Conservation (phyloP, 352 stramenopile genomes). For the Phytophthora crassamura region DNA sequence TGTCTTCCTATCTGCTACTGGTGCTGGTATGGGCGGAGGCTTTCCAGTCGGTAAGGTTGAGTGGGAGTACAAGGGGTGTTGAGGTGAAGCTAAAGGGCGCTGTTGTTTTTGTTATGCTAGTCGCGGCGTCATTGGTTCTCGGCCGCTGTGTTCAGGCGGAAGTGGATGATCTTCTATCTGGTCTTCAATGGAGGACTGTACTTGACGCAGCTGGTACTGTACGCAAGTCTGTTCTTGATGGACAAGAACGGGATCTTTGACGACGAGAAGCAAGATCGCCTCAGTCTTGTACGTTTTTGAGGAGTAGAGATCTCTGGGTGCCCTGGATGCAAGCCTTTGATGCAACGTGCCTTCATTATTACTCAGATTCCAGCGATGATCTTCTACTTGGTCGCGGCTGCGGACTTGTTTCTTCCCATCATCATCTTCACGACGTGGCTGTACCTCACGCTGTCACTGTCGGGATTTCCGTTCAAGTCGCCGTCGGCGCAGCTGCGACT, state of each 20-base stretch:
- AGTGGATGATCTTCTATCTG: slow-evolving; percentile 94
- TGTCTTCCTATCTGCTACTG: slow-evolving; percentile 92
- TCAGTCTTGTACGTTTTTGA: slow-evolving; percentile 60
- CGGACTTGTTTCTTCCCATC: slow-evolving; percentile 88
- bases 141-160: slow-evolving; percentile 77
- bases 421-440: slow-evolving; percentile 91
- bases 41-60: slow-evolving; percentile 81
- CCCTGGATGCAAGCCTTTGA: too few relatives aligned
- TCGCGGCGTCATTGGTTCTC: slow-evolving; percentile 93
- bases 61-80: not conserved
- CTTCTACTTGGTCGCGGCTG: slow-evolving; percentile 84
- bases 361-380: slow-evolving; percentile 76
- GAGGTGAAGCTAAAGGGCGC: slow-evolving; percentile 10
- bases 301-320: not conserved
- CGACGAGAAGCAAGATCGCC: slow-evolving; percentile 72
- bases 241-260: slow-evolving; percentile 84
- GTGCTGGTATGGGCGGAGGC: slow-evolving; percentile 92
- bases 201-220: slow-evolving; percentile 88
- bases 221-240: slow-evolving; percentile 89
- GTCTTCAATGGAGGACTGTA: slow-evolving; percentile 93
- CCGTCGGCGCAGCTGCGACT: slow-evolving; percentile 62
- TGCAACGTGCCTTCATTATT: slow-evolving; percentile 1
- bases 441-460: slow-evolving; percentile 90
- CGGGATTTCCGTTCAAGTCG: slow-evolving; percentile 89
- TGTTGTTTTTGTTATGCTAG: slow-evolving; percentile 30